Evolutionary conservation across 805 yeast genomes (phyloP).

Genomic region (Wickerhamomyces ciferrii): DNA sequence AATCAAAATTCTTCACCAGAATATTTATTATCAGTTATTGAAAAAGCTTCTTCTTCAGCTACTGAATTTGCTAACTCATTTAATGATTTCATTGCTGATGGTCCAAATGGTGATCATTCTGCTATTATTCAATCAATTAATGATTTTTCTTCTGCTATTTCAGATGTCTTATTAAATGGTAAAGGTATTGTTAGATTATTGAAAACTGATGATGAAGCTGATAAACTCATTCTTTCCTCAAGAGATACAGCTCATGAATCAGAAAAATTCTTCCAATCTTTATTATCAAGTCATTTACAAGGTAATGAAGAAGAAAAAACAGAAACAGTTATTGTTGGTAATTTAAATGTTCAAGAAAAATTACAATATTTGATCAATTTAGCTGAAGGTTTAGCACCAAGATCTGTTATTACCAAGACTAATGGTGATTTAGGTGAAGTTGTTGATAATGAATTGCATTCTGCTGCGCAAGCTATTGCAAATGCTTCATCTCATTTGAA

Average conservation of each 20-base stretch:
- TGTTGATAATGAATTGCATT: slow-evolving; percentile 68
- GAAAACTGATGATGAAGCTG: slow-evolving; percentile 46
- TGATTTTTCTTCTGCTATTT: slow-evolving; percentile 53
- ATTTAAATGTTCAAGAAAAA: slow-evolving; percentile 66
- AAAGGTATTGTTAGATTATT: slow-evolving; percentile 64
- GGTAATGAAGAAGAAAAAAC: slow-evolving; percentile 58
- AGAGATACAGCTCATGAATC: slow-evolving; percentile 55
- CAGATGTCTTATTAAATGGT: slow-evolving; percentile 59
- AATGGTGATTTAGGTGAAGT: slow-evolving; percentile 59
- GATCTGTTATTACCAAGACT: slow-evolving; percentile 22
- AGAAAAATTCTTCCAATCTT: slow-evolving; percentile 53
- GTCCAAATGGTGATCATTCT: slow-evolving; percentile 58
- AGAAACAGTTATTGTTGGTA: slow-evolving; percentile 72
- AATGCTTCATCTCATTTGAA: slow-evolving; percentile 59
- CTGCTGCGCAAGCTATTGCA: slow-evolving; percentile 66
- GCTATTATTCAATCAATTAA: slow-evolving; percentile 58
- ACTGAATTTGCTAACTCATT: slow-evolving; percentile 79
- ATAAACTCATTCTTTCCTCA: slow-evolving; percentile 40
- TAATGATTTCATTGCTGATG: slow-evolving; percentile 73
- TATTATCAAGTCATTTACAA: slow-evolving; percentile 49
- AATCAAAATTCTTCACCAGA: slow-evolving; percentile 72
- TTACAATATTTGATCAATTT: slow-evolving; percentile 53
- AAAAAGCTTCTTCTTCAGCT: slow-evolving; percentile 62
- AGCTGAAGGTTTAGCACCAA: slow-evolving; percentile 53
- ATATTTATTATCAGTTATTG: slow-evolving; percentile 61